Percentiles rank a stretch among this genome's conserved stretches.
Evolutionary conservation across 2,329 filamentous ascomycete species (phyloP).

Genomic region (Fusarium begoniae): DNA sequence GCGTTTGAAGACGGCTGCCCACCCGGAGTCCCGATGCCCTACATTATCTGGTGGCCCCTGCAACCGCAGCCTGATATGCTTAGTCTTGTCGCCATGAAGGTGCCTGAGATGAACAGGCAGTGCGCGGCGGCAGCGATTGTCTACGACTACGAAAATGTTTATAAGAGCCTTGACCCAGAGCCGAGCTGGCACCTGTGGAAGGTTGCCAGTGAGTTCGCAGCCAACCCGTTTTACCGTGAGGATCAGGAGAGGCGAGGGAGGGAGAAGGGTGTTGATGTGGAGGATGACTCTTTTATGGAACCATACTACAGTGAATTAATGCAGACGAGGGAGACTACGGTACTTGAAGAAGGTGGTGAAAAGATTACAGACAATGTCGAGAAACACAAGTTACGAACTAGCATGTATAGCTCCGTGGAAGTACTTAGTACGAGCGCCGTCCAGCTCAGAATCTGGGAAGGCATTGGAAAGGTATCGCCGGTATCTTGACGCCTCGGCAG

Average conservation of each 20-base stretch:
- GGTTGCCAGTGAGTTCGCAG: not conserved
- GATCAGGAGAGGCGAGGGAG: not conserved
- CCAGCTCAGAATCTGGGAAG: not conserved
- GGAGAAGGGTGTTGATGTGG: not conserved
- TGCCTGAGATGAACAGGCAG: not conserved
- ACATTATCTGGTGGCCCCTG: not conserved
- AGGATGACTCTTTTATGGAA: not conserved
- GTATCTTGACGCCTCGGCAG: not conserved
- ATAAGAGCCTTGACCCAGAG: not conserved
- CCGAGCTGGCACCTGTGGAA: not conserved
- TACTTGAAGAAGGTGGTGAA: not conserved
- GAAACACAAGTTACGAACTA: not conserved
- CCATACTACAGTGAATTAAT: not conserved
- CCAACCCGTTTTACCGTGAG: not conserved
- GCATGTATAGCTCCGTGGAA: not conserved
- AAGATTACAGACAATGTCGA: not conserved
- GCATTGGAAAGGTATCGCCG: not conserved
- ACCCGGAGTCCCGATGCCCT: not conserved
- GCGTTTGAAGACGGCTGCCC: not conserved
- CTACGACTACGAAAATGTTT: not conserved
- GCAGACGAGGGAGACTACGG: not conserved
- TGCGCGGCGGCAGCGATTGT: not conserved
- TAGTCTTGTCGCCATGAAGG: not conserved
- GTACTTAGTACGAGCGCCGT: not conserved
- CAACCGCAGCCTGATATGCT: not conserved